Conservation (phyloP, 2,329 filamentous ascomycete genomes). For the Fusarium praegraminearum region DNA sequence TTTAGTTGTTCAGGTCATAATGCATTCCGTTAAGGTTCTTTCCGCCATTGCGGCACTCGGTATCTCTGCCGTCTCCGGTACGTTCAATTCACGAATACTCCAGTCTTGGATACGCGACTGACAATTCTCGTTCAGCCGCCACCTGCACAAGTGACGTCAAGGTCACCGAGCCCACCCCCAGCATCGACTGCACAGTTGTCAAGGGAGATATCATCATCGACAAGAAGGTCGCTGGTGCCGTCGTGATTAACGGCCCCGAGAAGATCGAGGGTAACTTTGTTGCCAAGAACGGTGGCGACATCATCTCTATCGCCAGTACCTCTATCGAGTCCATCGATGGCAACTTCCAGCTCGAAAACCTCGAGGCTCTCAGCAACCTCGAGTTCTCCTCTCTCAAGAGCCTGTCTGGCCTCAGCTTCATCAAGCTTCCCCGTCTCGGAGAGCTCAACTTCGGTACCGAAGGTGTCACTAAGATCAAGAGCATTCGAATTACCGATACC, state of each 20-base stretch:
- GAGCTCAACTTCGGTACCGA: conserved; percentile 62
- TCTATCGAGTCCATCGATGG: conserved; percentile 75
- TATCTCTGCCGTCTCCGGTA: conserved; percentile 58
- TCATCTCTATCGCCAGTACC: conserved; percentile 72
- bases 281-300: conserved; percentile 67
- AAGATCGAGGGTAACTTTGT: conserved; percentile 69
- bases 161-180: conserved; percentile 71
- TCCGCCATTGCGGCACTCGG: conserved; percentile 60
- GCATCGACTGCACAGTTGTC: conserved; percentile 76
- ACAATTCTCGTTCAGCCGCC: conserved; percentile 46
- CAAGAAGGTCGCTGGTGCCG: conserved; percentile 63
- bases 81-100: conserved; percentile 28
- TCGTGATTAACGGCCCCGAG: conserved; percentile 72
- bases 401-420: conserved; percentile 77
- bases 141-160: conserved; percentile 67
- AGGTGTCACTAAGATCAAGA: conserved; percentile 73
- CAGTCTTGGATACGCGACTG: neutral
- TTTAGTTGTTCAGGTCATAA: conserved; percentile 53
- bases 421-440: conserved; percentile 74
- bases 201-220: conserved; percentile 76
- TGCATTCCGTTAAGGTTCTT: conserved; percentile 61
- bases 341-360: conserved; percentile 74
- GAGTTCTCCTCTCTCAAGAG: conserved; percentile 72
- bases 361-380: conserved; percentile 77
- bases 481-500: conserved; percentile 86